These are phyloP conservation scores for Heliocybe sulcata DNA, from an alignment of 1,284 basidiomycete genomes.

Conservation along the genomic window DNA sequence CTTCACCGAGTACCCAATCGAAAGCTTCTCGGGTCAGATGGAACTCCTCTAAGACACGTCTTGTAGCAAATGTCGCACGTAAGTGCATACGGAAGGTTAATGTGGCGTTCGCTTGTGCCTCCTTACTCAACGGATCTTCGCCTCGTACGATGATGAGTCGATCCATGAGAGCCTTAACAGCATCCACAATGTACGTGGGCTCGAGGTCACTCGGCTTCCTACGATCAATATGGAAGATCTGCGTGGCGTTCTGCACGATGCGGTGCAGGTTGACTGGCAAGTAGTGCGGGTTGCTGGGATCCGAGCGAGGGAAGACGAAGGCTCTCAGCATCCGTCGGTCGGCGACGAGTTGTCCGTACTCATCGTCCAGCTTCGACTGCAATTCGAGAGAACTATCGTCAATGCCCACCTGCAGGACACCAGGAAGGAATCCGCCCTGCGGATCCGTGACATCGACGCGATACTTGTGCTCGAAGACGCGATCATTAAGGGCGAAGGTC, in stretches of 20 bases:
- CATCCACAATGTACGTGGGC: conserved; percentile 81
- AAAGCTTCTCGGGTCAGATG: conserved; percentile 90
- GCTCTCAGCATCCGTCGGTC: conserved; percentile 75
- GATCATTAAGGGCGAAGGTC: conserved; percentile 79
- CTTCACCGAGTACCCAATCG: conserved; percentile 96
- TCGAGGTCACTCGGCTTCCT: conserved; percentile 92
- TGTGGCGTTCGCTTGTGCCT: conserved; percentile 88
- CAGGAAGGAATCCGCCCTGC: conserved; percentile 68
- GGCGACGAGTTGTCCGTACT: conserved; percentile 70
- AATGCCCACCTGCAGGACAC: conserved; percentile 89
- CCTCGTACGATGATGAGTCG: conserved; percentile 85
- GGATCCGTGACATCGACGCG: conserved; percentile 89
- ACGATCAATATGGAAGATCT: conserved; percentile 96
- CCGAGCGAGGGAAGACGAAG: conserved; percentile 81
- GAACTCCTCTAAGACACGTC: conserved; percentile 80
- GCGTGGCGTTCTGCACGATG: conserved; percentile 92
- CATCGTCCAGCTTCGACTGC: conserved; percentile 87
- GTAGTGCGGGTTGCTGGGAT: conserved; percentile 68
- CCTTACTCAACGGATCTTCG: conserved; percentile 64
- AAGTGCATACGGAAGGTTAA: conserved; percentile 91
- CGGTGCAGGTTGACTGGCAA: conserved; percentile 93
- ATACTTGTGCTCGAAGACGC: conserved; percentile 86
- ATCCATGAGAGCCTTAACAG: conserved; percentile 63
- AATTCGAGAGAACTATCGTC: conserved; percentile 85
- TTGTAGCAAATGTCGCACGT: conserved; percentile 79